Evolutionary conservation across 2,329 filamentous ascomycete species (phyloP).

Genomic region (Pseudogymnoascus pannorum): DNA sequence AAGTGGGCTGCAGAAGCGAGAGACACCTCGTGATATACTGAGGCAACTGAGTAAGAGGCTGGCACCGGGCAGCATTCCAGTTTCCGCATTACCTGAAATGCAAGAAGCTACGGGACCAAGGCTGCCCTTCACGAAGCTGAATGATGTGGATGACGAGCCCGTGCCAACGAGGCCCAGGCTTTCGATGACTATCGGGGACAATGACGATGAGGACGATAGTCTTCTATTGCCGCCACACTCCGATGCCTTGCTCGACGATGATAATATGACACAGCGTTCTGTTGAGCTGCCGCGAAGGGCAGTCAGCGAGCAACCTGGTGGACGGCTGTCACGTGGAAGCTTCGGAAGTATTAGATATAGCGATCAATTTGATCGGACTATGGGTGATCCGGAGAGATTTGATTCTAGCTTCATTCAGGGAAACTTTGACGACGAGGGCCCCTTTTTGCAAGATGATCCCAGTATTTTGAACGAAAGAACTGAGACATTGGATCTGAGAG

Average conservation of each 20-base stretch:
- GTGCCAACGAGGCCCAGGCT: conserved; percentile 46
- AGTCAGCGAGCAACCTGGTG: conserved; percentile 38
- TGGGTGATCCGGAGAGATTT: conserved; percentile 21
- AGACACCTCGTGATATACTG: conserved; percentile 47
- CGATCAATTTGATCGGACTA: conserved; percentile 38
- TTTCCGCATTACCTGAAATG: conserved; percentile 23
- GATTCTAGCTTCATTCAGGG: conserved; percentile 25
- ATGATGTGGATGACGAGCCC: conserved; percentile 33
- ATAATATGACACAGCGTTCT: conserved; percentile 51
- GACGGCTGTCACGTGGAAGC: conserved; percentile 39
- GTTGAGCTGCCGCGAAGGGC: conserved; percentile 52
- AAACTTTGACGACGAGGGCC: conserved; percentile 20
- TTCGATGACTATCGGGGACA: conserved; percentile 46
- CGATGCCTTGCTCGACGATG: conserved; percentile 49
- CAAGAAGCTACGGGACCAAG: conserved; percentile 12
- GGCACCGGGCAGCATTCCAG: conserved; percentile 35
- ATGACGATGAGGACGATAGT: conserved; percentile 36
- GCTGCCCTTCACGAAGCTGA: conserved; percentile 20
- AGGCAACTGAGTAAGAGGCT: conserved; percentile 48
- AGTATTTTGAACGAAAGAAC: conserved; percentile 7
- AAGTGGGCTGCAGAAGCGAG: conserved; percentile 48
- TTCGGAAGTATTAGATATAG: conserved; percentile 47
- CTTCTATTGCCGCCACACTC: conserved; percentile 46
- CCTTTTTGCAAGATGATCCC: background rate
- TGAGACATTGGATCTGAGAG: conserved; percentile 17